Base-by-base conservation (phyloP, 345 rosid species). In the Salix dunnii region DNA sequence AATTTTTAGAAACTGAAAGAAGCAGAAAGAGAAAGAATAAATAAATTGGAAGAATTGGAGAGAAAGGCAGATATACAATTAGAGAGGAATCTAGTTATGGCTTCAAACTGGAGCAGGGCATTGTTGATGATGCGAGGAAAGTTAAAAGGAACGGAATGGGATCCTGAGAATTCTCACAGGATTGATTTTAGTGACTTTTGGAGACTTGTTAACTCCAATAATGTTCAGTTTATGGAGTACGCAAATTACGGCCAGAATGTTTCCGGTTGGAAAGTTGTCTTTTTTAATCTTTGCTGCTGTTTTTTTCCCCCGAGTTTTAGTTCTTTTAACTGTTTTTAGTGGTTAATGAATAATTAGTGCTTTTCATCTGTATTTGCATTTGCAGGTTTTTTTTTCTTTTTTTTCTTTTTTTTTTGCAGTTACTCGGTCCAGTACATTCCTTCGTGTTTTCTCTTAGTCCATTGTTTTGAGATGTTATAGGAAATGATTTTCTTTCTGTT, bases 21-120 rank as follows among this genome's bases (percentile, higher is more conserved):
- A 64, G 87, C 86, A 5, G 97, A 95, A 80, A 84, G 88, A 79
- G 80, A 89, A 51, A 84, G 99, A 74, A 83, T 93, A 51, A 85
- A 84, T 77, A 81, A 88, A 46, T 70, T 85, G 86, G 97, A 92
- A 78, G 97, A 94, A 80, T 78, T 92, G 1, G 91, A 91, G 48
- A 88, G 92, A 70, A 94, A 88, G 76, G 92, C 97, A 42, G 86
- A 90, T 71, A 67, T 90, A 70, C 98, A 94, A 69, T 74, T 94
- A 81, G 98, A 92, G 80, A 94, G 97, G 80, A 97, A 92, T 88
- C 89, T 94, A 78, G 94, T 94, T 5, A 85, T 91, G 95, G 97
- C 95, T 68, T 94, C 97, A 6, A 72, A 82, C 51, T 94, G 99
- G 99, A 92, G 97, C 80, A 89, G 97, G 80, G 82, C 79, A 25